Evolutionary conservation across 177 flowering plant genomes (phyloP), one percentile per base, ranked within the genome.

Genomic region (Vitis hybrid): DNA sequence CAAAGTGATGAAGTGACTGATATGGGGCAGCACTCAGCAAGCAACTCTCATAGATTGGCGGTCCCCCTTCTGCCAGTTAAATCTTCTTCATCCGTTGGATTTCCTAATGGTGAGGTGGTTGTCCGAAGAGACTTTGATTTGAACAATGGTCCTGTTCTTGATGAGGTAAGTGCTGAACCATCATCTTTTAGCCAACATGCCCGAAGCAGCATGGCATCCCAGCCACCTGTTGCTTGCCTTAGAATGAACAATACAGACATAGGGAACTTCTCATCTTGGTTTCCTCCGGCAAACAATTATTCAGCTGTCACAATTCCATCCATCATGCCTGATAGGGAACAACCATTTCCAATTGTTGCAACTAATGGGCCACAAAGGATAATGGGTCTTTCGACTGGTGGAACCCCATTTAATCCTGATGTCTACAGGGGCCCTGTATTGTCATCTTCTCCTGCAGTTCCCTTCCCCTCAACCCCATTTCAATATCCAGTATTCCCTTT

Each of bases 141-240:
- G 79, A 95, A 95, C 72, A 75, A 90, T 85, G 98, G 98, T 2
- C 98, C 99, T 14, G 74, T 65, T 27, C 72, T 76, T 79, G 97
- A 91, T 77, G 97, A 94, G 56, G 66, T 67, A 32, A 68, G 78
- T 57, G 61, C 74, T 40, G 95, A 87, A 63, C 75, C 80, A 59
- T 64, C 82, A 11, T 51, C 73, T 10, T 77, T 72, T 30, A 68
- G 74, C 60, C 94, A 85, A 66, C 80, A 67, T 57, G 21, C 66
- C 1, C 80, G 81, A 67, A 80, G 71, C 66, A 72, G 65, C 65
- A 18, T 80, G 58, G 79, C 84, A 46, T 67, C 80, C 32, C 80
- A 79, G 16, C 72, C 88, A 4, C 68, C 84, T 63, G 69, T 82
- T 64, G 49, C 87, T 57, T 78, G 89, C 56, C 30, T 88, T 1